These are phyloP conservation scores for Vitellaria paradoxa DNA, from an alignment of 179 eudicot genomes.

Conservation along the genomic window DNA sequence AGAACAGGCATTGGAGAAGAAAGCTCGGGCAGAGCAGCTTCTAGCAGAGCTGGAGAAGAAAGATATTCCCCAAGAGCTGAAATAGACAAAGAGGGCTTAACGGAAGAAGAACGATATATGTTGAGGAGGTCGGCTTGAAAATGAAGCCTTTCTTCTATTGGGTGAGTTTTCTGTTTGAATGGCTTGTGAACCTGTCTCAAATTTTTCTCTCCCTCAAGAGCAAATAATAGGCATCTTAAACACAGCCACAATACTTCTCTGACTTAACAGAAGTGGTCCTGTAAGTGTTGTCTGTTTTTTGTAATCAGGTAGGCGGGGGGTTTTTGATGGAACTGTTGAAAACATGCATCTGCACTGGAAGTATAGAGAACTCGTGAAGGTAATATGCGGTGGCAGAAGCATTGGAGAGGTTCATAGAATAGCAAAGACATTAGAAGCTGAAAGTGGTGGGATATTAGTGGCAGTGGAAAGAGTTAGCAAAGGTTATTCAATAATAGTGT, in stretches of 20 bases:
- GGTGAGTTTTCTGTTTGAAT: conserved; percentile 51
- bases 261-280: not conserved
- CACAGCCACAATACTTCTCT: not conserved
- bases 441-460: conserved; percentile 94
- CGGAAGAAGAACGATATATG: conserved; percentile 96
- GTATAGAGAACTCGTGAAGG: conserved; percentile 95
- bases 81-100: conserved; percentile 84
- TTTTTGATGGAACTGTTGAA: conserved; percentile 98
- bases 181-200: not conserved
- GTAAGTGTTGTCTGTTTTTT: not conserved
- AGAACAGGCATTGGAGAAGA: conserved; percentile 73
- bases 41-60: conserved; percentile 72
- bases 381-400: conserved; percentile 71
- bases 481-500: conserved; percentile 86
- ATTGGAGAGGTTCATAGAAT: conserved; percentile 60
- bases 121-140: conserved; percentile 89
- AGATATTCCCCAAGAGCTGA: conserved; percentile 45
- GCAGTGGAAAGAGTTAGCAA: conserved; percentile 77
- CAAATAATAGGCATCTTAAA: not conserved
- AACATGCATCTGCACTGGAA: conserved; percentile 99
- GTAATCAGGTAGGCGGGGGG: conserved; percentile 80
- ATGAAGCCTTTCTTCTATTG: conserved; percentile 89
- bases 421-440: conserved; percentile 80
- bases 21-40: conserved; percentile 74
- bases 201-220: not conserved